Percentiles rank a stretch among this genome's conserved stretches.
Conservation (phyloP, 164 flowering plant species). For the Dillenia turbinata region DNA sequence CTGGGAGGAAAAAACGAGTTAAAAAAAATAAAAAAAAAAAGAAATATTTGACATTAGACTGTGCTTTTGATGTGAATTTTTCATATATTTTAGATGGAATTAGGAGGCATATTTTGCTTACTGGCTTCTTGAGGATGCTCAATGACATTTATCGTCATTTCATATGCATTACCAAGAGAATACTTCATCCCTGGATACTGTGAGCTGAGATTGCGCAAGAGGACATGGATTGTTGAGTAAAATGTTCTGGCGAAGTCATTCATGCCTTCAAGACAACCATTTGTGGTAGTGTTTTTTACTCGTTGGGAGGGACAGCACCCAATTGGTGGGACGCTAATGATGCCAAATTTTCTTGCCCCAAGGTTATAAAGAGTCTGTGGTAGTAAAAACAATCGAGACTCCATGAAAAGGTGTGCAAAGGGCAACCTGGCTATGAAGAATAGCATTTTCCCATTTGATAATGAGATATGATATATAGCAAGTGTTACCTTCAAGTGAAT, state of each 20-base stretch:
- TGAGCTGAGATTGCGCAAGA: constrained; percentile 32
- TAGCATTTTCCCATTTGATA: too few relatives aligned
- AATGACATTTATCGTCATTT: constrained; percentile 38
- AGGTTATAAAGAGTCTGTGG: constrained; percentile 26
- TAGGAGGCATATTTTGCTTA: constrained; percentile 14
- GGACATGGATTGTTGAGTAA: constrained; percentile 5
- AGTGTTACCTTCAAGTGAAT: constrained; percentile 27
- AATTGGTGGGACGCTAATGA: constrained; percentile 38
- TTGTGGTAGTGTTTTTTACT: constrained; percentile 3
- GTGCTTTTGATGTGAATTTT: not conserved
- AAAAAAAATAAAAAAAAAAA: not conserved
- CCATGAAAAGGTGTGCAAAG: not conserved
- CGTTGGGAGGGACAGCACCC: constrained; percentile 54
- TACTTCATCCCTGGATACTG: constrained; percentile 37
- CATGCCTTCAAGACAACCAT: constrained; percentile 30
- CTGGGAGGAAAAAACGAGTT: constrained; percentile 12
- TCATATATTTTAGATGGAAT: not conserved
- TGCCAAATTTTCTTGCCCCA: constrained; percentile 54
- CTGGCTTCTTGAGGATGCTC: constrained; percentile 21
- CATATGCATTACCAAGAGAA: constrained; percentile 43
- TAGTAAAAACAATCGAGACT: not conserved
- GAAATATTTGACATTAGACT: not conserved
- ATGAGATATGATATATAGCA: too few relatives aligned
- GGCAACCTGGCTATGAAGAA: too few relatives aligned
- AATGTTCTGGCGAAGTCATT: constrained; percentile 29